Evolutionary conservation across 305 asterid genomes (phyloP), one percentile per base, ranked within the genome.

Genomic region (Ruellia speciosa): DNA sequence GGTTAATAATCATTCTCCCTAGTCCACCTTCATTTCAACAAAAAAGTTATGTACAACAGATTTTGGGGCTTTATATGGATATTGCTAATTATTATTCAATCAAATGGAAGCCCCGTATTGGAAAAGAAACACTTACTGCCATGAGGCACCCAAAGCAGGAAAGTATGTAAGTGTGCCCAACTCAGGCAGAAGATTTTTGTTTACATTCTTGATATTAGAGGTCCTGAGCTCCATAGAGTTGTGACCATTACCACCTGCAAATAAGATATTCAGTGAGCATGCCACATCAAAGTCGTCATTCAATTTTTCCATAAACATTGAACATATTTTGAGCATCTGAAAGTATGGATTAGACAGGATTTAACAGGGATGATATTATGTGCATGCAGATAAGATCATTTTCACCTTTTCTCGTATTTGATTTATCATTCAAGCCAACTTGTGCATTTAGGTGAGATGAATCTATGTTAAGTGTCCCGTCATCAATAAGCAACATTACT

Each of bases 121-220:
- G 45, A 34, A 9, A 9, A 60, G 37, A 64, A 56, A 73, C 54
- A 64, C 77, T 61, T 70, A 81, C 88, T 57, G 77, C 88, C 88
- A 81, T 33, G 71, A 50, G 35, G 74, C 70, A 49, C 66, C 70
- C 59, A 49, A 33, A 72, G 80, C 74, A 66, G 86, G 89, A 50
- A 49, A 28, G 15, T 14, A 39, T 49, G 63, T 53, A 55, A 18
- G 46, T 43, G 19, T 45, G 53, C 49, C 70, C 3, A 7, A 15
- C 61, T 71, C 72, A 43, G 73, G 79, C 66, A 49, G 33, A 58
- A 37, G 11, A 49, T 34, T 56, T 55, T 43, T 54, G 47, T 59
- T 63, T 20, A n/a, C 59, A 65, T 56, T 68, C 65, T 62, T 64
- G 6, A 58, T 54, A 56, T 59, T 60, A 58, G 57, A 53, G 40